A percentile compares a stretch with the other conserved stretches of the same genome.
Conservation (phyloP, 2,329 filamentous ascomycete species). For the Alternaria tenuissima region DNA sequence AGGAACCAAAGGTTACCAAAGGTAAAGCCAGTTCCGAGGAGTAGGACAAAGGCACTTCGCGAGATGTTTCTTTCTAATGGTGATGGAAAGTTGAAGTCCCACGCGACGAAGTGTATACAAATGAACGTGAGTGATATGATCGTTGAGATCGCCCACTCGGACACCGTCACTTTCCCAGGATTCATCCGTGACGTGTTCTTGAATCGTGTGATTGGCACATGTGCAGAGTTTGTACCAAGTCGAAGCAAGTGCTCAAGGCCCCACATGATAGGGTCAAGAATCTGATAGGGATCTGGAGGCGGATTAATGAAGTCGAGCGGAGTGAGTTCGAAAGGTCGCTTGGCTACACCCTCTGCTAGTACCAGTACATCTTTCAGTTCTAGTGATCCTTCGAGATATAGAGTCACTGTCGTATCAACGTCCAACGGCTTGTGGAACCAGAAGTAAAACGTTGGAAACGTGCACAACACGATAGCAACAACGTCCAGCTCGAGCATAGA, state of each 20-base stretch:
- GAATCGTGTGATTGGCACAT: background rate
- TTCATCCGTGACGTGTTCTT: background rate
- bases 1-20: background rate
- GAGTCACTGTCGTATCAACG: background rate
- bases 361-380: background rate
- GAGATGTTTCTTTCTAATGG: accelerated
- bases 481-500: background rate
- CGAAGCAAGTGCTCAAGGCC: background rate
- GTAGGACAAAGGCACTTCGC: background rate
- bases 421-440: background rate
- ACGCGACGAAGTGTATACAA: background rate
- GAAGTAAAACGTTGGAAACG: background rate
- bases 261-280: background rate
- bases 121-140: background rate
- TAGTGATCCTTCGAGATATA: background rate
- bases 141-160: background rate
- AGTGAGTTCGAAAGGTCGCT: background rate
- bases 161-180: background rate
- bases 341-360: background rate
- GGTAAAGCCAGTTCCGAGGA: background rate
- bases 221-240: accelerated
- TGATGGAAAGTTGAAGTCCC: background rate
- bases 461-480: background rate
- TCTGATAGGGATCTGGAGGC: background rate
- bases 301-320: background rate